Evolutionary conservation across 805 yeast species (phyloP), one percentile per base, ranked within the genome.

Genomic region (Wickerhamiella shivajii): DNA sequence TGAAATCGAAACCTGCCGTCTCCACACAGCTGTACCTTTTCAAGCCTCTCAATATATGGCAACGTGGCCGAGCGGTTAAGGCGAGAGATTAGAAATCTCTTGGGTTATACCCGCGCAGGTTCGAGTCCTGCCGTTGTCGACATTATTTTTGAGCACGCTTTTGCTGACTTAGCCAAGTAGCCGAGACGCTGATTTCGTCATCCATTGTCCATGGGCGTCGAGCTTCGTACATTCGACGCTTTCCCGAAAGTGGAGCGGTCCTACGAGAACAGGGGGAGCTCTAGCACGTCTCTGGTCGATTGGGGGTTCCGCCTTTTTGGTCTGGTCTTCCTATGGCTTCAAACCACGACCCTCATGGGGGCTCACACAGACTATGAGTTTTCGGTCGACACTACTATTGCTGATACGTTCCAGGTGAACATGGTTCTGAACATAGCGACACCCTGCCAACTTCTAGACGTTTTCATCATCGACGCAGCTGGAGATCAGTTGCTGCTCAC

Each of bases 351-450:
- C 10, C 80, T 66, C 51, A 61, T 85, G 37, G 93, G 90, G 35
- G 96, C 96, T 2, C 66, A 66, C 37, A 67, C 77, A 6, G 83
- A 75, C 46, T 78, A 76, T 43, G 79, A 75, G 44, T 90, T 80
- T 52, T 60, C 65, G 3, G 92, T 90, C 4, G 92, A 80, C 47
- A 61, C 64, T 22, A 58, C 60, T 3, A 56, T 81, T 11, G 57
- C 55, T n/a, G 68, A 67, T 37, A 66, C 66, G 21, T 65, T 84
- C 36, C 66, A 66, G 27, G 64, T 90, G 29, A 85, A 90, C 50
- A 30, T 90, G 37, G 96, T 85, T 51, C 51, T 90, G 44, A 64
- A 77, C 18, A 77, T 90, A 29, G 75, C 76, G 6, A 77, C 77
- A 75, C 92, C 93, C 7, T 90, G 98, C 56, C 67, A 72, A 38